Evolutionary conservation across 768 basidiomycete species (phyloP), one percentile per base, ranked within the genome.

Genomic region (Auriscalpium microsporum): DNA sequence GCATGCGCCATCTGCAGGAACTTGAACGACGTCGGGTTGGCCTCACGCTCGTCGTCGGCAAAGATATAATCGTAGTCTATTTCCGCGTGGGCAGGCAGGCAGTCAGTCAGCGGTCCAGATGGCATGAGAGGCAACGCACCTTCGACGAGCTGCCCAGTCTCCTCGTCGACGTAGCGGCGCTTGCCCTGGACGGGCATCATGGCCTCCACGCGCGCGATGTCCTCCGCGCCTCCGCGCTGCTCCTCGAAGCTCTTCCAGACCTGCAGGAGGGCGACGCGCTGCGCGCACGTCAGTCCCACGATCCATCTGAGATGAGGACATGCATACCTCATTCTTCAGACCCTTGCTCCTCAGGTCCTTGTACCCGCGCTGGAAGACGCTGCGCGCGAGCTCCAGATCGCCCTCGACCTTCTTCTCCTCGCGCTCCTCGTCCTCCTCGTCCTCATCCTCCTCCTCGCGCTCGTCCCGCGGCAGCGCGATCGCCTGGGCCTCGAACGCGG

Each of bases 211-310:
- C 88, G 90, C 46, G 80, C 77, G 33, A 89, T 78, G 55, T 92
- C 84, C 8, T 82, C 82, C 10, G 78, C 69, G 1, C 83, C 77
- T 16, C 96, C 95, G 56, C 90, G 74, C 42, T 78, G 77, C 65
- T 89, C 78, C 71, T 99, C 96, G 66, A 94, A 96, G 1, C 83
- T 76, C 74, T 95, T 96, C 96, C 96, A 99, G 1, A 90, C 87
- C 65, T 95, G 88, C 23, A 99, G 79, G 16, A 99, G 73, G 4
- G 90, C 87, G 54, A 94, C 91, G 55, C 94, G 93, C 91, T 94
- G 64, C 28, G 53, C 50, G 57, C 28, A 28, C 8, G 50, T 36
- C 35, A 42, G 14, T 9, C n/a, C 3, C 35, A 14, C n/a, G 8
- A 37, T 51, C 37, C 23, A 46, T 45, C 45, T 54, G 51, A 51